Base-by-base conservation (phyloP, 1,284 basidiomycete species). In the Phellopilus nigrolimitatus region DNA sequence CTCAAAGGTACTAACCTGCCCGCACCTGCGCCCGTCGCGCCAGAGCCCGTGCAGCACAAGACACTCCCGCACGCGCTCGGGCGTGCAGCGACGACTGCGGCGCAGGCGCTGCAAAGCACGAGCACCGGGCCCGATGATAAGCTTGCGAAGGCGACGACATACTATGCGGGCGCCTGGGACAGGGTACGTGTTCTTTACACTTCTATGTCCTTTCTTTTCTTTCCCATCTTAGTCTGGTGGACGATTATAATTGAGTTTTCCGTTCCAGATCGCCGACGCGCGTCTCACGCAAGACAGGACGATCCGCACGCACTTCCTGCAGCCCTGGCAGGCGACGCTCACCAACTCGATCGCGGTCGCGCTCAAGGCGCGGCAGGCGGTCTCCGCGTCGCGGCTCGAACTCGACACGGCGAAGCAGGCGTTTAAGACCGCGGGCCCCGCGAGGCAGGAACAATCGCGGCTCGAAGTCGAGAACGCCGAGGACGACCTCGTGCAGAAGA, bases 401-500 rank as follows among this genome's bases (percentile, higher is more conserved):
- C 71, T 91, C 54, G 88, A 91, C 66, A 73, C 83, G 25, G 87
- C 86, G 36, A 79, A 87, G 59, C 75, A 80, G 59, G 69, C 71
- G 74, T 69, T 95, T 62, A 95, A 95, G 78, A 80, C 67, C 36
- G 84, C 89, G 0, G 66, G 67, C 51, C 80, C 88, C 1, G 70
- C 82, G 12, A 88, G 77, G 69, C 90, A 94, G 65, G 94, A 97
- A 66, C 92, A 95, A 52, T 88, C 90, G 5, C 76, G 88, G 44
- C 75, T 90, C 12, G 88, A 94, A 64, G 91, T 95, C 38, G 93
- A 97, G 77, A 92, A 95, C 59, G 91, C 92, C 4, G 94, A 97
- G 66, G 94, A 95, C 65, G 91, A 94, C 67, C 80, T 98, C 42
- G 95, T 98, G 12, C 91, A 94, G 66, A 94, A 92, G 74, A 99